These are phyloP conservation scores for Dimocarpus longan DNA, from an alignment of 345 rosid genomes.

Conservation along the genomic window DNA sequence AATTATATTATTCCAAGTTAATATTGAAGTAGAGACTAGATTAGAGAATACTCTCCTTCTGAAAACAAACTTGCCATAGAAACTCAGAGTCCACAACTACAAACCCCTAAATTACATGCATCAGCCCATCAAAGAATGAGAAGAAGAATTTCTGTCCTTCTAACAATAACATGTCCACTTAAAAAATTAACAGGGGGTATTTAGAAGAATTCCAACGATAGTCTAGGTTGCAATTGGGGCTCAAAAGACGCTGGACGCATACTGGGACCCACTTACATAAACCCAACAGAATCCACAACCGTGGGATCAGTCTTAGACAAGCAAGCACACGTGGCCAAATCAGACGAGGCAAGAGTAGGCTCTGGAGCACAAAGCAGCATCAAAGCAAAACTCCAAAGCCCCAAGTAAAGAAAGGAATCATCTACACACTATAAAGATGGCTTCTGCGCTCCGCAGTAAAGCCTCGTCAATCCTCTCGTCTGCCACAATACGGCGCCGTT, in stretches of 20 bases:
- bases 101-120: background rate
- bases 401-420: constrained; percentile 12
- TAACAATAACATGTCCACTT: too few species aligned
- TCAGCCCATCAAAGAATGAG: background rate
- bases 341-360: background rate
- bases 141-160: too few species aligned
- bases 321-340: constrained; percentile 6
- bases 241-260: too few species aligned
- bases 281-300: background rate
- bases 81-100: background rate
- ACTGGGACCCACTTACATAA: too few species aligned
- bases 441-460: constrained; percentile 34
- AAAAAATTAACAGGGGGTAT: background rate
- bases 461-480: constrained; percentile 34
- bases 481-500: constrained; percentile 44
- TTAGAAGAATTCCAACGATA: background rate
- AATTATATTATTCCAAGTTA: too few species aligned
- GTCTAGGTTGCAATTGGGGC: background rate
- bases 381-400: background rate
- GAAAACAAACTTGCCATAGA: too few species aligned
- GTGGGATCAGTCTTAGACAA: background rate
- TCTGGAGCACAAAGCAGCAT: background rate
- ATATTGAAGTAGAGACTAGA: too few species aligned
- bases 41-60: too few species aligned
- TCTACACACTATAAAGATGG: constrained; percentile 32